Evolutionary conservation across 495 filamentous ascomycete species (phyloP).

Genomic region (Penicillium antarcticum): DNA sequence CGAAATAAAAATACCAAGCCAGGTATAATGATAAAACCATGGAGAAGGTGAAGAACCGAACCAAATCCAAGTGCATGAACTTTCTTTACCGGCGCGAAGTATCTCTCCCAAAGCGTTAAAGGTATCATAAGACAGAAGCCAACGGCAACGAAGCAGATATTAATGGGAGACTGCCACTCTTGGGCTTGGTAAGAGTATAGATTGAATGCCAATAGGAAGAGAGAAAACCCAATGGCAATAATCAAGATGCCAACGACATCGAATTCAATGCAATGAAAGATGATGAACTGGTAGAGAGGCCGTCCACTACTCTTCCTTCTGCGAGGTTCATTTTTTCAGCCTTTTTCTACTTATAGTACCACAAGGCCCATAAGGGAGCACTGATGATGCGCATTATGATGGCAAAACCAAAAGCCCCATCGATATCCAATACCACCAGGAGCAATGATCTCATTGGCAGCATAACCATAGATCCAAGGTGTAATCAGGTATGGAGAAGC

Average conservation of each 20-base stretch:
- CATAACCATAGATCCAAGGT: slow-evolving; percentile 45
- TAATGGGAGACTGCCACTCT: slow-evolving; percentile 41
- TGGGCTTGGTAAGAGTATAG: slow-evolving; percentile 37
- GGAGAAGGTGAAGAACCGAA: slow-evolving; percentile 50
- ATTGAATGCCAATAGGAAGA: slow-evolving; percentile 55
- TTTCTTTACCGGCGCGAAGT: slow-evolving; percentile 40
- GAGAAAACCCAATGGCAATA: slow-evolving; percentile 48
- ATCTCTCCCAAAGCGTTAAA: slow-evolving; percentile 53
- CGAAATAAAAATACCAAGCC: slow-evolving; percentile 52
- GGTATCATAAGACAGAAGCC: slow-evolving; percentile 46
- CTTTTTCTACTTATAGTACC: slow-evolving; percentile 45
- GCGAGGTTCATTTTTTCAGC: slow-evolving; percentile 42
- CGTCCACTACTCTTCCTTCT: slow-evolving; percentile 24
- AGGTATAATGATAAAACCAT: slow-evolving; percentile 49
- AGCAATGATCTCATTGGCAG: slow-evolving; percentile 39
- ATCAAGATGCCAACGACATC: slow-evolving; percentile 51
- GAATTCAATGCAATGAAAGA: slow-evolving; percentile 23
- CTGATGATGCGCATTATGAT: slow-evolving; percentile 53
- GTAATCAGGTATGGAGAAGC: slow-evolving; percentile 58
- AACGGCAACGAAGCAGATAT: slow-evolving; percentile 51
- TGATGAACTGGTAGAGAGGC: slow-evolving; percentile 13
- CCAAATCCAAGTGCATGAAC: slow-evolving; percentile 53
- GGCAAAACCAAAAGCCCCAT: slow-evolving; percentile 60
- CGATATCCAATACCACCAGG: slow-evolving; percentile 39
- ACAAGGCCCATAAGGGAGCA: slow-evolving; percentile 34